Percentiles rank a stretch among this genome's conserved stretches.
These are phyloP conservation scores for Nyctanthes arbortristis DNA, from an alignment of 257 asterid genomes.

Conservation along the genomic window DNA sequence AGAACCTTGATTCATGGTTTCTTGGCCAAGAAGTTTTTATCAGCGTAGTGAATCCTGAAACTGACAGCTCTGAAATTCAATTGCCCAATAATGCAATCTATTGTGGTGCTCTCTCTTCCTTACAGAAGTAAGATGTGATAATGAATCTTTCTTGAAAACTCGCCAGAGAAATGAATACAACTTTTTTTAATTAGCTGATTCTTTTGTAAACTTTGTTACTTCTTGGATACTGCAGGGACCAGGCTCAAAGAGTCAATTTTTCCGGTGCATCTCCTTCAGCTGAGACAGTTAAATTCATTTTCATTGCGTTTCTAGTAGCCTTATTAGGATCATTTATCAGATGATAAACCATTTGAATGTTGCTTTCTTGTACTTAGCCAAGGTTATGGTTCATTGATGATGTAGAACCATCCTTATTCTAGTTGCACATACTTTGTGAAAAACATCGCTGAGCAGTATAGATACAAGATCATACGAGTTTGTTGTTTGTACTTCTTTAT, in stretches of 20 bases:
- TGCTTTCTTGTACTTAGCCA: not conserved
- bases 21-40: conserved; percentile 88
- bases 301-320: conserved; percentile 31
- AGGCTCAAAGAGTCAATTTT: conserved; percentile 61
- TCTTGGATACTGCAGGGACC: conserved; percentile 54
- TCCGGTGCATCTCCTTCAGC: conserved; percentile 52
- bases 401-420: not conserved
- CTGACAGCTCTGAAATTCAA: conserved; percentile 56
- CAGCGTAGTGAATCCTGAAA: conserved; percentile 75
- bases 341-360: conserved; percentile 10
- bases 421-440: not conserved
- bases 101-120: conserved; percentile 71
- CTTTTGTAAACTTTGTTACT: not conserved
- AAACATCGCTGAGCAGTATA: not conserved
- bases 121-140: conserved; percentile 67
- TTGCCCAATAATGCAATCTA: conserved; percentile 78
- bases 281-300: conserved; percentile 24
- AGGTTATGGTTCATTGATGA: not conserved
- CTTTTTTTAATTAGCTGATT: not conserved
- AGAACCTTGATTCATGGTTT: conserved; percentile 93
- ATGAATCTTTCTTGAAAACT: not conserved
- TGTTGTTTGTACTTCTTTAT: conserved; percentile 6
- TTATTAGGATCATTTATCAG: conserved; percentile 22
- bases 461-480: conserved; percentile 15
- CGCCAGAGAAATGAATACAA: not conserved